Evolutionary conservation across 2,329 filamentous ascomycete genomes (phyloP), one percentile per base, ranked within the genome.

Genomic region (Aspergillus sp.): DNA sequence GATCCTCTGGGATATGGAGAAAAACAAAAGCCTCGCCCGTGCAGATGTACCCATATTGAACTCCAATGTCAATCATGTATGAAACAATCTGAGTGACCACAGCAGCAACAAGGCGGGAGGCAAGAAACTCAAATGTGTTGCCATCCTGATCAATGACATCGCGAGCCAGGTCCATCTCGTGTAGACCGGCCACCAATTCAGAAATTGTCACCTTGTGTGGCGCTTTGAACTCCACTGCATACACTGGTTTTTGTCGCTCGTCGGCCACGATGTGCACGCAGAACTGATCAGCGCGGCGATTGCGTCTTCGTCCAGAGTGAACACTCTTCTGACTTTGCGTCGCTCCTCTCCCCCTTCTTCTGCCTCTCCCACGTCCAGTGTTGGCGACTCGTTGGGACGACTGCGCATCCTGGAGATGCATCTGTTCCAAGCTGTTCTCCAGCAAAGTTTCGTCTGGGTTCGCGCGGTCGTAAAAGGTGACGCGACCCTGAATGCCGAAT

Each of bases 11-110:
- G 29, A 64, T 63, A 35, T 55, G 42, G 4, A 65, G 54, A 41
- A 62, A 65, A 33, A 64, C 53, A 52, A 59, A 61, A n/a, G 57
- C 57, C 52, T 63, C 59, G 29, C 59, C 60, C 7, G 57, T 65
- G 40, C 52, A 57, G 29, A 65, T 56, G 42, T 58, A 64, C 4
- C 61, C 57, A 42, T 59, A 48, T 45, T 40, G 55, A 33, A 59
- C 38, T 38, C 59, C 55, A 36, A 42, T 49, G 41, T 48, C 46
- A 5, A 57, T 42, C 58, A 65, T 65, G 34, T 63, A 61, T 29
- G 52, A 60, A 45, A 62, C 64, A 32, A 63, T 50, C 33, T 63
- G 51, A 44, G 56, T 60, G 39, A 58, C 47, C 4, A 58, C 55
- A 12, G 55, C 57, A n/a, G 58, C 44, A 5, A 60, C 52, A 5